phyloP scores from a whole-genome alignment of 1,284 basidiomycete species.

The Pyrrhoderma lamaoense region DNA sequence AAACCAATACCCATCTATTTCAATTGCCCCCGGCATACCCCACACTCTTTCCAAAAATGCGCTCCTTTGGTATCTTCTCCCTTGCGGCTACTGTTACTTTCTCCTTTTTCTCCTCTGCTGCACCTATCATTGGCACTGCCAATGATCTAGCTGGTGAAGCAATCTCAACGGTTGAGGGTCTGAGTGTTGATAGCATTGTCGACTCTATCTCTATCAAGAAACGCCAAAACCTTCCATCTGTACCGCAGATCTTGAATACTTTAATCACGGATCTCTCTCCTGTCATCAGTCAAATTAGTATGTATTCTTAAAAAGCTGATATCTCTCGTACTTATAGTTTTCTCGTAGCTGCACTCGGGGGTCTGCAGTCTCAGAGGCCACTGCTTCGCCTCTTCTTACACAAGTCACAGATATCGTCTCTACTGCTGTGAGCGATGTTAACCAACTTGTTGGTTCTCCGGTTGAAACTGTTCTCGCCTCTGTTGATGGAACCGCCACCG shows the following conservation, averaged over 20 bases:
- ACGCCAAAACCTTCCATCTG: slow-evolving; percentile 20
- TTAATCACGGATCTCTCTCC: slow-evolving; percentile 23
- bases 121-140: slow-evolving; percentile 18
- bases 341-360: too few relatives aligned
- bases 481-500: slow-evolving; percentile 25
- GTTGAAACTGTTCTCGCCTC: slow-evolving; percentile 28
- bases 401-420: slow-evolving; percentile 28
- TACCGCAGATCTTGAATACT: slow-evolving; percentile 24
- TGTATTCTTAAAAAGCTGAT: slow-evolving; percentile 15
- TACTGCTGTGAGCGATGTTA: slow-evolving; percentile 27
- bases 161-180: background rate
- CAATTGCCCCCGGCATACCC: slow-evolving; percentile 18
- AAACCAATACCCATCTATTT: too few relatives aligned
- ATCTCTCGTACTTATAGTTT: too few relatives aligned
- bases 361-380: slow-evolving; percentile 22
- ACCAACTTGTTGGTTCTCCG: slow-evolving; percentile 30
- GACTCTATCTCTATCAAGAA: background rate
- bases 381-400: slow-evolving; percentile 25
- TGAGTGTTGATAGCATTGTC: background rate
- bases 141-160: background rate
- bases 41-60: slow-evolving; percentile 41
- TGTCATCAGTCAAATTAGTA: slow-evolving; percentile 27
- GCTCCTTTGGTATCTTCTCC: slow-evolving; percentile 36
- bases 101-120: slow-evolving; percentile 25
- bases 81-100: slow-evolving; percentile 34